A percentile compares a stretch with the other conserved stretches of the same genome.
Conservation (phyloP, 257 asterid species). For the Nicotiana paniculata region DNA sequence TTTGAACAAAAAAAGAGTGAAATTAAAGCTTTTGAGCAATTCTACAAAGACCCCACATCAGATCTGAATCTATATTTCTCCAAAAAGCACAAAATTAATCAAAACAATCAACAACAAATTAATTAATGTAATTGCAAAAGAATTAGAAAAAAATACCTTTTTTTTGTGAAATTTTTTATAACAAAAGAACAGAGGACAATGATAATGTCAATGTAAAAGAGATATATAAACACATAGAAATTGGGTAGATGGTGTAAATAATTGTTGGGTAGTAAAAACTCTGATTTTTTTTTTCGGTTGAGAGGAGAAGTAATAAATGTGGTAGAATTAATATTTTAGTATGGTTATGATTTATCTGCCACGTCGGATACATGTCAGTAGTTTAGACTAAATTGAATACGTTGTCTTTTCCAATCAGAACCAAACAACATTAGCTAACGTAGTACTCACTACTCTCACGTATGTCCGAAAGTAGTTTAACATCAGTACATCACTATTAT, state of each 20-base stretch:
- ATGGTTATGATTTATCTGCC: neutral
- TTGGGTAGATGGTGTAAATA: neutral
- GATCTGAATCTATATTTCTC: slow-evolving; percentile 25
- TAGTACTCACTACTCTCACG: too few species aligned
- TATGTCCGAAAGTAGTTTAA: neutral
- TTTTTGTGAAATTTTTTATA: too few species aligned
- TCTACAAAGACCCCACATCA: slow-evolving; percentile 7
- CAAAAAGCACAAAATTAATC: neutral
- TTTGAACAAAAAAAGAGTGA: neutral
- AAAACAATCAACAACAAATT: neutral
- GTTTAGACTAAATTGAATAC: neutral
- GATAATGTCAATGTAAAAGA: neutral
- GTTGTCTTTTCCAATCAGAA: neutral
- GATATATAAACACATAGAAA: neutral
- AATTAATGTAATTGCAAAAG: too few species aligned
- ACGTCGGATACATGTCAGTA: neutral
- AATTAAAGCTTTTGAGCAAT: slow-evolving; percentile 13
- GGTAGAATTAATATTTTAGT: neutral
- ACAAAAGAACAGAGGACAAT: too few species aligned
- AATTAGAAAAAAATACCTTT: too few species aligned
- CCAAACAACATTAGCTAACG: neutral
- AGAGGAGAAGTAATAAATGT: neutral
- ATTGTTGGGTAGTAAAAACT: neutral
- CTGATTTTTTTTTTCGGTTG: neutral
- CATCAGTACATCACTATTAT: too few species aligned